Conservation (phyloP, 345 rosid species). For the Rhodamnia argentea region DNA sequence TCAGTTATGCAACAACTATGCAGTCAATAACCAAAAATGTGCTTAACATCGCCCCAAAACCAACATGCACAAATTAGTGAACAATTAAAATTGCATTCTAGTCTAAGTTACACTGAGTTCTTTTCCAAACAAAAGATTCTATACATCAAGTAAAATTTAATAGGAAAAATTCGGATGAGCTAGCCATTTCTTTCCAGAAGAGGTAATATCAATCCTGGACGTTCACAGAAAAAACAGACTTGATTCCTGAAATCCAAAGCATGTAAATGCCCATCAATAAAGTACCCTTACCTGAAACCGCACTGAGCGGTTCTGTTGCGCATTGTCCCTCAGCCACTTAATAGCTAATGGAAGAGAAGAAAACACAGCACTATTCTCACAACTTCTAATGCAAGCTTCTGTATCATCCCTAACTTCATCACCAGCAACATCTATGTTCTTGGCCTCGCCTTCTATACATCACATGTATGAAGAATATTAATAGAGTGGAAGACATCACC, state of each 20-base stretch:
- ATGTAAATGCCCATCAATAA: neutral
- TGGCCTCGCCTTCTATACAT: conserved; percentile 31
- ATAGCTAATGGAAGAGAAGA: conserved; percentile 81
- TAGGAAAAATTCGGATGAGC: neutral
- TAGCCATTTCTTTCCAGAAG: neutral
- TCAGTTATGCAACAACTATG: neutral
- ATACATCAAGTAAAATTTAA: neutral
- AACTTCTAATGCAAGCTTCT: conserved; percentile 25
- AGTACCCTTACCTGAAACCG: conserved; percentile 52
- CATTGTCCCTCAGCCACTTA: conserved; percentile 79
- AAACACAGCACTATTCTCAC: conserved; percentile 61
- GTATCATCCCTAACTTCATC: conserved; percentile 37
- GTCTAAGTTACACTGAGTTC: neutral
- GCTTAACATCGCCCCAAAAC: neutral
- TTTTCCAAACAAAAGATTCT: neutral
- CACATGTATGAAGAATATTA: neutral
- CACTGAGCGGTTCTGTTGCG: conserved; percentile 43
- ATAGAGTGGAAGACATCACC: neutral
- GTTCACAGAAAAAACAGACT: neutral
- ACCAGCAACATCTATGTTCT: conserved; percentile 24
- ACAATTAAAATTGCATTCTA: neutral
- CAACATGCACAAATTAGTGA: neutral
- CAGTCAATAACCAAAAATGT: neutral
- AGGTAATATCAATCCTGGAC: neutral
- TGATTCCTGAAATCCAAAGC: neutral